phyloP scores from a whole-genome alignment of 257 asterid genomes.

The Nicotiana otophora region DNA sequence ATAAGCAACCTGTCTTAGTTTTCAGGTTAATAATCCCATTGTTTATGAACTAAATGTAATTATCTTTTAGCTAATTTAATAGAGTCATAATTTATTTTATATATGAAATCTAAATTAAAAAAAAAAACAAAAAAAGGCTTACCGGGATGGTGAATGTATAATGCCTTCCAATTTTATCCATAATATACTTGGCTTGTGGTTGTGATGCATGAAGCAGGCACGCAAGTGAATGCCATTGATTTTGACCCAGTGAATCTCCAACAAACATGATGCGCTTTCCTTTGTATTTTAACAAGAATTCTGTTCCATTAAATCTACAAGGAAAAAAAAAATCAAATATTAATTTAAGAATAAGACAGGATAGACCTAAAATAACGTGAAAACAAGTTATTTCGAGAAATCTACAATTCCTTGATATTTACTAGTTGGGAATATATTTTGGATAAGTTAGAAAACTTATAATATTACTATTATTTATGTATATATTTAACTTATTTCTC shows the following conservation, averaged over 20 bases:
- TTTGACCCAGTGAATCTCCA: slow-evolving; percentile 45
- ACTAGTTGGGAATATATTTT: too few species aligned
- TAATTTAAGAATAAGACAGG: background rate
- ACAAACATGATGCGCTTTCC: slow-evolving; percentile 45
- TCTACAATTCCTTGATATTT: too few species aligned
- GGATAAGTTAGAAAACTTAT: too few species aligned
- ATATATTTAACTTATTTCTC: too few species aligned
- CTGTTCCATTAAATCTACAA: slow-evolving; percentile 29
- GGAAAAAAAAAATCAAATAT: background rate
- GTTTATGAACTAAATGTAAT: background rate
- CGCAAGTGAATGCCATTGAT: slow-evolving; percentile 43
- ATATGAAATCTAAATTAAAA: background rate
- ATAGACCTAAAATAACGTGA: too few species aligned
- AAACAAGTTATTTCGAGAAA: too few species aligned
- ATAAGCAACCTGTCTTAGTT: too few species aligned
- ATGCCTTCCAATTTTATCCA: slow-evolving; percentile 6
- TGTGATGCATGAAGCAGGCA: slow-evolving; percentile 30
- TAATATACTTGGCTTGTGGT: slow-evolving; percentile 22
- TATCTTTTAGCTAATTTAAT: background rate
- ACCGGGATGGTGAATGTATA: slow-evolving; percentile 34
- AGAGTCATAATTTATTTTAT: background rate
- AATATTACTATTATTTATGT: too few species aligned
- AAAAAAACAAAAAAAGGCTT: background rate
- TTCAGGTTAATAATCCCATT: background rate
- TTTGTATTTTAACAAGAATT: slow-evolving; percentile 12